Conservation (phyloP, 352 stramenopile species). For the Peronospora belbahrii region DNA sequence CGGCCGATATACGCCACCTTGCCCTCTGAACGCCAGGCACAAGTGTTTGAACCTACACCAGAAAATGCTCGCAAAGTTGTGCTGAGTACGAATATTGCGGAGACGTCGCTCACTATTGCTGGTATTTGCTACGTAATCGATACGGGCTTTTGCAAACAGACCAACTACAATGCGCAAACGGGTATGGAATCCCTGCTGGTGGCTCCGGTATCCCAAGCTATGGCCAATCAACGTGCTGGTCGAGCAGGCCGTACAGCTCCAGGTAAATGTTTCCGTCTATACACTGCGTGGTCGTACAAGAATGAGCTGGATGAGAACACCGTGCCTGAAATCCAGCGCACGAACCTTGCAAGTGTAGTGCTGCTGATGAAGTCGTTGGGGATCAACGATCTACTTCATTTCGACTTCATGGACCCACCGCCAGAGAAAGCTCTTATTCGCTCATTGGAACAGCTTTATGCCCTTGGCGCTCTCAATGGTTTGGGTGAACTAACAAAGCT, state of each 20-base stretch:
- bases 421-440: constrained; percentile 97
- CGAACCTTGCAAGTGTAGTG: constrained; percentile 93
- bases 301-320: constrained; percentile 98
- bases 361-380: constrained; percentile 98
- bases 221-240: constrained; percentile 94
- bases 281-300: constrained; percentile 98
- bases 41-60: constrained; percentile 98
- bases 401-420: constrained; percentile 99
- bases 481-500: constrained; percentile 96
- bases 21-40: constrained; percentile 96
- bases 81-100: constrained; percentile 99
- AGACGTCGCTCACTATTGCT: constrained; percentile 98
- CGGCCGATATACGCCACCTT: constrained; percentile 98
- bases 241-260: constrained; percentile 93
- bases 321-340: constrained; percentile 97
- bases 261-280: constrained; percentile 99
- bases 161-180: constrained; percentile 96
- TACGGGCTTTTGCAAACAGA: constrained; percentile 99
- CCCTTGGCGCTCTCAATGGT: constrained; percentile 98
- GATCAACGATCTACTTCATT: constrained; percentile 99
- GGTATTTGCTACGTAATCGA: constrained; percentile 99
- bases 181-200: constrained; percentile 99
- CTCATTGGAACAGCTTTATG: constrained; percentile 97
- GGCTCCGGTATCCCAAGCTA: constrained; percentile 95
- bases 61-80: constrained; percentile 96